Evolutionary conservation across 306 rosid genomes (phyloP).

Genomic region (Prunus armeniaca): DNA sequence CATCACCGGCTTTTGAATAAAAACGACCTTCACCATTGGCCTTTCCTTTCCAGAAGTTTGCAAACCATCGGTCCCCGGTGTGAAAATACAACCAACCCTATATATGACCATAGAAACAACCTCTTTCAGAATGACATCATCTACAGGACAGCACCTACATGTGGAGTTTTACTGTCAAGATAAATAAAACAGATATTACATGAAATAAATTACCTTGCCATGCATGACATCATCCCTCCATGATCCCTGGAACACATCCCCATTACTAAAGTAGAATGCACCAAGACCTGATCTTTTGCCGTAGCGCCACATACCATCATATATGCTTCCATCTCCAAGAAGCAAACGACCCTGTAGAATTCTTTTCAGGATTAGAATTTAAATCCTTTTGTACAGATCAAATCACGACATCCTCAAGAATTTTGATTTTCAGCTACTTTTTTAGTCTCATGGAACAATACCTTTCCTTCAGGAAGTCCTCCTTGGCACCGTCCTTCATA

Average conservation of each 20-base stretch:
- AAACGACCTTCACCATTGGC: slow-evolving; percentile 96
- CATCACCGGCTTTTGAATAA: slow-evolving; percentile 80
- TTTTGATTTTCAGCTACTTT: not conserved
- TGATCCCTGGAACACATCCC: slow-evolving; percentile 94
- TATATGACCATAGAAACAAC: slow-evolving; percentile 14
- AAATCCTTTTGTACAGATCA: slow-evolving; percentile 1
- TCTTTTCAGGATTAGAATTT: slow-evolving; percentile 19
- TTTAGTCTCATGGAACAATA: slow-evolving; percentile 20
- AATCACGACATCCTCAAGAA: not conserved
- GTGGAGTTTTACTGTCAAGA: not conserved
- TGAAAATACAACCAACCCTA: slow-evolving; percentile 96
- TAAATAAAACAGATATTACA: not conserved
- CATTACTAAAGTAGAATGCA: slow-evolving; percentile 79
- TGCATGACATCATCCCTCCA: slow-evolving; percentile 99
- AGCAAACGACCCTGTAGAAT: slow-evolving; percentile 69
- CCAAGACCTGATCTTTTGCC: slow-evolving; percentile 94
- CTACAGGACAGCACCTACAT: not conserved
- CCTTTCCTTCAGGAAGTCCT: slow-evolving; percentile 98
- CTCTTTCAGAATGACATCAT: not conserved
- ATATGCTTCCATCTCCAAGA: slow-evolving; percentile 81
- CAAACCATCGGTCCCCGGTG: slow-evolving; percentile 89
- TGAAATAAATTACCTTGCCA: slow-evolving; percentile 60
- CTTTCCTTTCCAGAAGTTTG: slow-evolving; percentile 98
- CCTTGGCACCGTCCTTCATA: slow-evolving; percentile 94
- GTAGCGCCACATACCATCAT: slow-evolving; percentile 87